A percentile compares a stretch with the other conserved stretches of the same genome.
phyloP scores from a whole-genome alignment of 225 moss, liverwort and hornwort genomes.

The Neckera pumila region DNA sequence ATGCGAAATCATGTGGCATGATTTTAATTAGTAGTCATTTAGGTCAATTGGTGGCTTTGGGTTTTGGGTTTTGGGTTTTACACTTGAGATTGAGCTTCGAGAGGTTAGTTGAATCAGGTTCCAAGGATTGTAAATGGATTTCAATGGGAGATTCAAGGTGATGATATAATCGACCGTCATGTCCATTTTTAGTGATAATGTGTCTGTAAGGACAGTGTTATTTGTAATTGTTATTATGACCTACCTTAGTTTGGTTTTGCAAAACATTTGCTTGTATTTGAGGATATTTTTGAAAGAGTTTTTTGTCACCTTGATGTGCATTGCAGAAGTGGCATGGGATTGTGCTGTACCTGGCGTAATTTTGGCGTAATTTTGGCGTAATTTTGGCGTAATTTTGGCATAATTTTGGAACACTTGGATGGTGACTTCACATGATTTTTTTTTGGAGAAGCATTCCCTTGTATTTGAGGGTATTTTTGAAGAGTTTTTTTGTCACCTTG shows the following conservation, averaged over 20 bases:
- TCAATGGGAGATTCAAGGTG: not conserved
- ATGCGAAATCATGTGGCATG: not conserved
- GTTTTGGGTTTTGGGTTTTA: too few species aligned
- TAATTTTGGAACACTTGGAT: not conserved
- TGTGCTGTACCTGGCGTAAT: not conserved
- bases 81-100: too few species aligned
- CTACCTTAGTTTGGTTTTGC: not conserved
- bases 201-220: not conserved
- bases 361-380: not conserved
- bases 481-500: not conserved
- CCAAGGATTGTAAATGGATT: not conserved
- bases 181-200: not conserved
- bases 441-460: too few species aligned
- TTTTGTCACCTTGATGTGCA: not conserved
- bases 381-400: not conserved
- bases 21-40: not conserved
- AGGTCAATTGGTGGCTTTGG: not conserved
- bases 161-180: too few species aligned
- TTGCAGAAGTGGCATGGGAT: not conserved
- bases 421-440: not conserved
- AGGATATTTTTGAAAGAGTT: not conserved
- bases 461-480: not conserved
- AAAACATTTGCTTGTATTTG: not conserved
- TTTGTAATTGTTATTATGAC: not conserved
- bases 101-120: not conserved